Base-by-base conservation (phyloP, 441 rosid species). In the Aquilaria agallochum region DNA sequence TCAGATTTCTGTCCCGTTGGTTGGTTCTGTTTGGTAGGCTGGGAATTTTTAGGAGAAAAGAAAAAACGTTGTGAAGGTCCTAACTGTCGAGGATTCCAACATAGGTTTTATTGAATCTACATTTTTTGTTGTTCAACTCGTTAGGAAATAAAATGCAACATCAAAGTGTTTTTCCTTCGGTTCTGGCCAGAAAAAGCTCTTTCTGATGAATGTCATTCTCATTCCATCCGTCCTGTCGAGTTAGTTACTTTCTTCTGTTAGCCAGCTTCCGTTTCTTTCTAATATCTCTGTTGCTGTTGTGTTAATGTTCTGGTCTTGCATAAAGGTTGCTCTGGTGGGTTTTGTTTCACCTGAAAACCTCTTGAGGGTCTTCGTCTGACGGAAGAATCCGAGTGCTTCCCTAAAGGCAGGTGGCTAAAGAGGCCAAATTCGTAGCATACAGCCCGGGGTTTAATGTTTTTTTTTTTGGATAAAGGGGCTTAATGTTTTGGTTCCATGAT, bases 151-250 rank as follows among this genome's bases (percentile, higher is more conserved):
- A 0, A 31, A 9, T 7, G 42, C 9, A 45, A 30, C 14, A 9
- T 31, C 5, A 33, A 44, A 59, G 15, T 15, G 45, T 47, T 9
- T 56, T 27, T 53, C 55, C 63, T 31, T 20, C 9, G 53, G 5
- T 32, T 9, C 59, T 53, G 34, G 74, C 53, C 60, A 90, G 97
- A 90, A 53, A 82, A 88, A 67, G 93, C 95, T 1, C 86, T 92
- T 15, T 78, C 87, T 27, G 77, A 89, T 64, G 92, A 86, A 11
- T 93, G 95, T 40, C 89, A 95, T 67, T 95, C 97, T 55, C 89
- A 86, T 80, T 96, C 90, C 86, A 92, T 92, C 49, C 75, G 96
- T 62, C 88, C 88, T 71, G 67, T 90, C 65, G 88, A 92, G 98
- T 95, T 83, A 74, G 0, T 36, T 20, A 68, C 42, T 5, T 15